A percentile compares a stretch with the other conserved stretches of the same genome.
These are phyloP conservation scores for Debaryomycetaceae sp. DNA, from an alignment of 1,139 yeast genomes.

Conservation along the genomic window DNA sequence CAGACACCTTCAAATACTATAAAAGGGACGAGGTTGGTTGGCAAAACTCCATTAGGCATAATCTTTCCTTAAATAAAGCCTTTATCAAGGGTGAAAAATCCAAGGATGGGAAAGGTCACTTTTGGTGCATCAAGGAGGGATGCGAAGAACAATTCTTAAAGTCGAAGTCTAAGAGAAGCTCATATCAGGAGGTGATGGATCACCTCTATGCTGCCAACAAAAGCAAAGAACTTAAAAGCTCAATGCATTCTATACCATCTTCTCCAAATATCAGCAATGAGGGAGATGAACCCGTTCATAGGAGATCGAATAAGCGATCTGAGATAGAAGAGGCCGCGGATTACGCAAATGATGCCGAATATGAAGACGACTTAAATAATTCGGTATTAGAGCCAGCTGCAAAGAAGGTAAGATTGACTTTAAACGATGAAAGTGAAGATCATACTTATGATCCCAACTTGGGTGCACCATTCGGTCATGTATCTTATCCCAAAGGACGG, in stretches of 20 bases:
- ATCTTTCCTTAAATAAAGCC: constrained; percentile 80
- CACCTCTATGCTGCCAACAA: constrained; percentile 20
- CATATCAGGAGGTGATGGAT: constrained; percentile 46
- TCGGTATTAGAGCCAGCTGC: constrained; percentile 11
- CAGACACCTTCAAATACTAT: constrained; percentile 81
- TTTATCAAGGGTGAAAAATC: constrained; percentile 89
- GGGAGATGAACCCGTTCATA: constrained; percentile 1
- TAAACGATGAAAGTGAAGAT: constrained; percentile 6
- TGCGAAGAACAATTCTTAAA: constrained; percentile 79
- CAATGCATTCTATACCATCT: constrained; percentile 30
- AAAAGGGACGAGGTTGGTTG: constrained; percentile 87
- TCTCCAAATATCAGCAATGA: constrained; percentile 25
- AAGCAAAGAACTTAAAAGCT: constrained; percentile 11
- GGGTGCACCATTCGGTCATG: constrained; percentile 28
- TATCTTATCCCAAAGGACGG: constrained; percentile 8
- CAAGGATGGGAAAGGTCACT: constrained; percentile 94
- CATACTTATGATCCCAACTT: constrained; percentile 25
- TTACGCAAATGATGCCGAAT: constrained; percentile 13
- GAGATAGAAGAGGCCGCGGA: constrained; percentile 9
- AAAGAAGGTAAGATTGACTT: constrained; percentile 12
- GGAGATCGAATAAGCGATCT: constrained; percentile 3
- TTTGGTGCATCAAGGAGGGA: constrained; percentile 88
- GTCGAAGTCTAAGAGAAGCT: constrained; percentile 48
- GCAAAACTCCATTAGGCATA: constrained; percentile 90
- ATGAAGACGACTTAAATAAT: constrained; percentile 7